Conservation (phyloP, 305 asterid genomes). For the Fraxinus paxiana region DNA sequence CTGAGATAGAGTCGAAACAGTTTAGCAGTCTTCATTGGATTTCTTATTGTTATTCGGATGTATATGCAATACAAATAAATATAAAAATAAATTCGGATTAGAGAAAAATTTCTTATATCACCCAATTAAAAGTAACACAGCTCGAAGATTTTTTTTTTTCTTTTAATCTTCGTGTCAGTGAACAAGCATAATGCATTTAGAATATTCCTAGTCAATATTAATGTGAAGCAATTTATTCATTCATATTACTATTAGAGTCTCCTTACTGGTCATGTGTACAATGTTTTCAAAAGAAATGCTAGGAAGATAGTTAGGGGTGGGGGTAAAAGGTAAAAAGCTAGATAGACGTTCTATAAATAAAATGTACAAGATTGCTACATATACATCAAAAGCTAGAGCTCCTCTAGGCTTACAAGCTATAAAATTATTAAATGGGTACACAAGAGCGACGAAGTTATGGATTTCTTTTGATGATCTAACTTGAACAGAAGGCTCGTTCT, state of each 20-base stretch:
- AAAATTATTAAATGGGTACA: neutral
- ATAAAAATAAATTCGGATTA: neutral
- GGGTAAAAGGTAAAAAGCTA: neutral
- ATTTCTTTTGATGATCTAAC: neutral
- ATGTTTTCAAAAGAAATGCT: neutral
- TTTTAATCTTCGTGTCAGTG: neutral
- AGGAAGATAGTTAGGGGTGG: neutral
- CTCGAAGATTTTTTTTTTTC: neutral
- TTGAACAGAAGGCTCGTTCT: neutral
- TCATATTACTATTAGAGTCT: neutral
- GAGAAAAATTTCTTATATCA: neutral
- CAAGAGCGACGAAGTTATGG: neutral
- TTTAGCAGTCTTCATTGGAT: constrained; percentile 12
- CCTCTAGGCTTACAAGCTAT: neutral
- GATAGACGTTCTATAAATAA: neutral
- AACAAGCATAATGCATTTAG: neutral
- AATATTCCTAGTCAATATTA: neutral
- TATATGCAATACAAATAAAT: neutral
- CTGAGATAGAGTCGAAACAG: neutral
- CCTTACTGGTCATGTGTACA: neutral
- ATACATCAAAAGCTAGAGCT: neutral
- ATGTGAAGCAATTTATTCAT: neutral
- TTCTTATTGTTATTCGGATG: neutral
- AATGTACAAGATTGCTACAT: neutral
- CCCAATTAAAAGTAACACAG: neutral